Conservation (phyloP, 2,329 filamentous ascomycete genomes). For the Ambrosiella xylebori region DNA sequence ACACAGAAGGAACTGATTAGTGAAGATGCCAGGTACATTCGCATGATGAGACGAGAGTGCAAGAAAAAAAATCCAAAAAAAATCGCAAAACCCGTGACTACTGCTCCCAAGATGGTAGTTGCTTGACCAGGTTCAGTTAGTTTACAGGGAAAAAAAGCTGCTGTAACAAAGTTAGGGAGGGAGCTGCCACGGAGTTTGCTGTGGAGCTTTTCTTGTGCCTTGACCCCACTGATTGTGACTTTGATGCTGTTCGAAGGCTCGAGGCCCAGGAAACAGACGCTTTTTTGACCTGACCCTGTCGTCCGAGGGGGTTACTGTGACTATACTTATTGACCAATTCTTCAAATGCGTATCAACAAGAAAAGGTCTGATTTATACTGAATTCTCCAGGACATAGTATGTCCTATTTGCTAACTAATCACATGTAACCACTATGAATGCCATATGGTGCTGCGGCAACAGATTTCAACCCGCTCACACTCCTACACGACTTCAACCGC, state of each 20-base stretch:
- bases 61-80: background rate
- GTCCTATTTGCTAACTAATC: no score
- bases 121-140: background rate
- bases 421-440: no score
- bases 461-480: no score
- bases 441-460: no score
- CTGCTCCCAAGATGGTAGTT: background rate
- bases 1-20: background rate
- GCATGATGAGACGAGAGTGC: background rate
- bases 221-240: background rate
- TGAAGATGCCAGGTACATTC: background rate
- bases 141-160: conserved; percentile 1
- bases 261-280: background rate
- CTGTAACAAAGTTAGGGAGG: background rate
- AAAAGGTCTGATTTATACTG: no score
- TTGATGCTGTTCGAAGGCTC: background rate
- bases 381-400: no score
- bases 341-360: background rate
- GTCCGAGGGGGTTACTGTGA: background rate
- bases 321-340: background rate
- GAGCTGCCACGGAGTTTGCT: background rate
- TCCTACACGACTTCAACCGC: no score
- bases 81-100: background rate
- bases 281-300: background rate
- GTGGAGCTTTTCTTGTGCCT: background rate